Evolutionary conservation across 495 filamentous ascomycete genomes (phyloP), one percentile per base, ranked within the genome.

Genomic region (Penicillium canescens): DNA sequence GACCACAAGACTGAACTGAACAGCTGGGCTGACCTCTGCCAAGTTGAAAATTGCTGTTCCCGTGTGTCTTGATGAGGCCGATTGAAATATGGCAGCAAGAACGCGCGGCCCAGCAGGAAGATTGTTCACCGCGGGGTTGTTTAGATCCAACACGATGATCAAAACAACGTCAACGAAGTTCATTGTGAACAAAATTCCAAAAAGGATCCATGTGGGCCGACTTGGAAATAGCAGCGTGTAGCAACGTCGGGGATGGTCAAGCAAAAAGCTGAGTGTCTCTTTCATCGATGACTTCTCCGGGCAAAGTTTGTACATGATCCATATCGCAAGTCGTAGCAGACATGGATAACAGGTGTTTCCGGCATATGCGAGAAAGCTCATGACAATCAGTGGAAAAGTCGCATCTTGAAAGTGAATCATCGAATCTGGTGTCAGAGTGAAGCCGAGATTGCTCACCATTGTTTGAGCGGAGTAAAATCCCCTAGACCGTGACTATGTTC

Each of bases 341-440:
- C 89, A 83, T 3, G 90, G 90, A 54, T 91, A 94, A 9, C 86
- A 86, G 0, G 89, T 94, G 57, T 95, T 92, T 28, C 90, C 90
- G 42, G 87, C 82, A 51, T 91, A 80, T 54, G 91, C 87, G n/a
- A 95, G 78, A 54, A 90, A 88, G 14, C 75, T 83, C 65, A 88
- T 83, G 37, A 91, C 49, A 3, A 92, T 52, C 44, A 95, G 67
- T 2, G 87, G 83, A 49, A 85, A 85, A 0, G 79, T 73, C 5
- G 88, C 85, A 14, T 74, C 83, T 60, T 86, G 82, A 64, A 95
- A 93, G 0, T 85, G 86, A 46, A 85, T 79, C 88, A 95, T 92
- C 37, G 87, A 91, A 68, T 94, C 87, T 1, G 90, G 88, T 1
- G 88, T 94, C 36, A 94, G 75, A 2, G 90, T 91, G 46, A 81